Base-by-base conservation (phyloP, 345 rosid species). In the Citrus inodora region DNA sequence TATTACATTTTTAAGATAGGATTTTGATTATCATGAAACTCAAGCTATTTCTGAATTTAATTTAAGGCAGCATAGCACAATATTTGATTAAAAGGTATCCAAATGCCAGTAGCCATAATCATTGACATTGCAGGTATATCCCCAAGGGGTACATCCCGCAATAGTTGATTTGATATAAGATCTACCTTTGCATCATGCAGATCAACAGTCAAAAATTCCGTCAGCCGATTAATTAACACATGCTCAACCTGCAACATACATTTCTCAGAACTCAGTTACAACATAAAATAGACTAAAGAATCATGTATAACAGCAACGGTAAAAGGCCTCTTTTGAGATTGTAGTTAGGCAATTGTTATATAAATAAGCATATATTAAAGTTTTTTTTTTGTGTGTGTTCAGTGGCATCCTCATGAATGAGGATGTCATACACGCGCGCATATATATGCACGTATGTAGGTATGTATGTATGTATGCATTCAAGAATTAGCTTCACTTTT, bases 181-280 rank as follows among this genome's bases (percentile, higher is more conserved):
- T 71, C 60, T 80, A 94, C 97, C 95, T 90, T 91, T 66, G 84
- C 94, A 69, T 88, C 93, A 84, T 86, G 94, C 80, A 94, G 81
- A 86, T 92, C 97, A 65, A 85, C 89, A 58, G 67, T 86, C 87
- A 92, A 79, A 82, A 92, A 89, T 13, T 86, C 82, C 58, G 70
- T 88, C 83, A 94, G 75, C 79, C 93, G 87, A 82, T 94, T 93
- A 81, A 90, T 76, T 77, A 94, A 78, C 70, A 91, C 89, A 62
- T 91, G 95, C 87, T 94, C 97, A 62, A 92, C 94, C 97, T 92
- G 87, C 42, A 82, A 84, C 1, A 76, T 40, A 72, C 65, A 38
- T n/a, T 38, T 46, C 55, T 65, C 71, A 80, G 11, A 37, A 56
- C 30, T 59, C 75, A 66, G 17, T 79, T 28, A 77, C 13, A 73